Percentiles rank a stretch among this genome's conserved stretches.
These are phyloP conservation scores for Kluyveromyces marxianus DNA, from an alignment of 1,139 yeast species.

Conservation along the genomic window DNA sequence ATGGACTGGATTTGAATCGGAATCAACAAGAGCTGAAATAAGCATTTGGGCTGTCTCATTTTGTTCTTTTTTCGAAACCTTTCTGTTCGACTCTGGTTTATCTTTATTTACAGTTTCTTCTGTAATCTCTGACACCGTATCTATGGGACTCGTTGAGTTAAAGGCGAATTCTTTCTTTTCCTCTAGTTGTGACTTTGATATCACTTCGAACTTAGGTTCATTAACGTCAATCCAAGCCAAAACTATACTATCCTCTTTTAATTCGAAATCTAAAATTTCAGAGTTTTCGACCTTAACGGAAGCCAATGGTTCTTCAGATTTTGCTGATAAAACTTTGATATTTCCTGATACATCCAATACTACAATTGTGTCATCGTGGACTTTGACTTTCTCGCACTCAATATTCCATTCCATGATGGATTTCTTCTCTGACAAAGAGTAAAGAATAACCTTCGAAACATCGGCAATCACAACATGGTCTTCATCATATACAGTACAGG, in stretches of 20 bases:
- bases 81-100: slow-evolving; percentile 10
- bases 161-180: slow-evolving; percentile 16
- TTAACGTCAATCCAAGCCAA: slow-evolving; percentile 31
- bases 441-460: slow-evolving; percentile 16
- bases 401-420: slow-evolving; percentile 18
- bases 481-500: slow-evolving; percentile 17
- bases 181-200: slow-evolving; percentile 16
- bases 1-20: slow-evolving; percentile 8
- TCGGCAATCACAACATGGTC: slow-evolving; percentile 19
- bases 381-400: slow-evolving; percentile 16
- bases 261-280: slow-evolving; percentile 22
- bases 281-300: slow-evolving; percentile 19
- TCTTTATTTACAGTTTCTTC: slow-evolving; percentile 8
- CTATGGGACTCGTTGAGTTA: slow-evolving; percentile 9
- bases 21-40: slow-evolving; percentile 13
- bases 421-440: slow-evolving; percentile 13
- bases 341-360: slow-evolving; percentile 18
- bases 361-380: slow-evolving; percentile 16
- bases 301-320: slow-evolving; percentile 12
- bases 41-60: slow-evolving; percentile 17
- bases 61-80: slow-evolving; percentile 18
- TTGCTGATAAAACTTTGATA: slow-evolving; percentile 15
- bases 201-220: slow-evolving; percentile 26
- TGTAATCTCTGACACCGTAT: background rate
- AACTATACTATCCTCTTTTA: slow-evolving; percentile 14